Conservation (phyloP, 2,329 filamentous ascomycete genomes). For the Sporothrix phasma region DNA sequence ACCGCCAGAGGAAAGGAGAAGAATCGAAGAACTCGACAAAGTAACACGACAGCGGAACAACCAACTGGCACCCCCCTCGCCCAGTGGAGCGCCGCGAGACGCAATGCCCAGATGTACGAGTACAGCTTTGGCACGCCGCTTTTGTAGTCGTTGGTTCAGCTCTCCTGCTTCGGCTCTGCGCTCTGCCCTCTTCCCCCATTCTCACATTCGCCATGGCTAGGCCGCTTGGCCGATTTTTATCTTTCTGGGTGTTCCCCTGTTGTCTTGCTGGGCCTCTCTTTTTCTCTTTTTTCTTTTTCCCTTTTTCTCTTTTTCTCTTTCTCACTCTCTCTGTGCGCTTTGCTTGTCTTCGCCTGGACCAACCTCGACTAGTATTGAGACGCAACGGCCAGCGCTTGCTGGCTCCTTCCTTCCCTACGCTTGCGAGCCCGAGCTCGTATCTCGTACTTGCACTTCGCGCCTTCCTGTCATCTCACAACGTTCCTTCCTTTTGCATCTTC, state of each 20-base stretch:
- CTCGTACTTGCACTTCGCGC: background rate
- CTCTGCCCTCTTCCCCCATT: background rate
- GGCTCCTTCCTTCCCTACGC: slow-evolving; percentile 8
- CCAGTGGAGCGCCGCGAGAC: slow-evolving; percentile 11
- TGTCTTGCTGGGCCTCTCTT: background rate
- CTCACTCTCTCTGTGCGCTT: background rate
- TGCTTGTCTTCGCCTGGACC: background rate
- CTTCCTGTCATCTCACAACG: background rate
- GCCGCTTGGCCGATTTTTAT: slow-evolving; percentile 1
- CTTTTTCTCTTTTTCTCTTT: background rate
- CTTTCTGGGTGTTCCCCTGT: background rate
- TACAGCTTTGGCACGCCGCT: slow-evolving; percentile 15
- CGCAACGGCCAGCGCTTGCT: slow-evolving; percentile 16
- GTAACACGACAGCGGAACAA: slow-evolving; percentile 5
- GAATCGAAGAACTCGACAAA: background rate
- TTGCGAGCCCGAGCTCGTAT: background rate
- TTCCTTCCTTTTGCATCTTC: background rate
- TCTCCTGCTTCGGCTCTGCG: slow-evolving; percentile 3
- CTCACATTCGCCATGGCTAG: background rate
- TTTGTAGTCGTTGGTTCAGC: slow-evolving; percentile 4
- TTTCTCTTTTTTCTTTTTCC: background rate
- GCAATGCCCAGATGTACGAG: slow-evolving; percentile 13
- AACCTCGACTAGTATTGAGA: background rate
- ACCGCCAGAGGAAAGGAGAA: background rate
- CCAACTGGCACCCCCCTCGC: background rate